A percentile compares a stretch with the other conserved stretches of the same genome.
These are phyloP conservation scores for Blastocystis sp. DNA, from an alignment of 352 stramenopile species.

Conservation along the genomic window DNA sequence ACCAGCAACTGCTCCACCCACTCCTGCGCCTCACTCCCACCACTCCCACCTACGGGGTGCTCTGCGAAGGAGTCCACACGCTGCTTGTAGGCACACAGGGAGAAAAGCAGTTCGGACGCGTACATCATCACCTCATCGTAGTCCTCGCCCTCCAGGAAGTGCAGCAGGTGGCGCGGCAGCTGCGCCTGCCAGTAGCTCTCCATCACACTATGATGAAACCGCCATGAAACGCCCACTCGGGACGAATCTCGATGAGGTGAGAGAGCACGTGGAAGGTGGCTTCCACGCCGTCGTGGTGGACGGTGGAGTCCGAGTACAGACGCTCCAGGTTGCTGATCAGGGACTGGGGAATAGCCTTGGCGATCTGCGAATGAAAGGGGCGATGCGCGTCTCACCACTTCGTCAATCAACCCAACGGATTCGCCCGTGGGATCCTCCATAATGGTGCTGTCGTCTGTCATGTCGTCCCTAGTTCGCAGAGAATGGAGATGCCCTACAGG, in stretches of 20 bases:
- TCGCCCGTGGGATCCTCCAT: constrained; percentile 12
- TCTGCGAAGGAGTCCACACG: background rate
- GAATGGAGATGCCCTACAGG: background rate
- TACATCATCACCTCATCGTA: background rate
- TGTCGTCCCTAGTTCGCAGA: constrained; percentile 14
- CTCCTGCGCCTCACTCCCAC: background rate
- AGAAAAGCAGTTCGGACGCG: constrained; percentile 23
- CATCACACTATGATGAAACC: constrained; percentile 14
- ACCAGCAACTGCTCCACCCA: constrained; percentile 19
- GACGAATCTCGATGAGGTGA: constrained; percentile 33
- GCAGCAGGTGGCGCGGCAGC: background rate
- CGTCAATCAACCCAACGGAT: constrained; percentile 7
- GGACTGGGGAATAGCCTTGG: constrained; percentile 28
- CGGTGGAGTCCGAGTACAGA: constrained; percentile 1
- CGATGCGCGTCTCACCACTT: background rate
- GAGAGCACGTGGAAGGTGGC: background rate
- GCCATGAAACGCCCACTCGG: background rate
- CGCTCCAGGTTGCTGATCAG: constrained; percentile 36
- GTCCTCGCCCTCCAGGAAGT: background rate
- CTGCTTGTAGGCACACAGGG: background rate
- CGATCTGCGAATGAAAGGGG: background rate
- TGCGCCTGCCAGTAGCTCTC: background rate
- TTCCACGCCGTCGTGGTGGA: constrained; percentile 39
- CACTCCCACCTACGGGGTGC: background rate
- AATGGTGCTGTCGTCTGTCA: constrained; percentile 42